Evolutionary conservation across 768 basidiomycete species (phyloP).

Genomic region (Brasilioporus rufonigricans): DNA sequence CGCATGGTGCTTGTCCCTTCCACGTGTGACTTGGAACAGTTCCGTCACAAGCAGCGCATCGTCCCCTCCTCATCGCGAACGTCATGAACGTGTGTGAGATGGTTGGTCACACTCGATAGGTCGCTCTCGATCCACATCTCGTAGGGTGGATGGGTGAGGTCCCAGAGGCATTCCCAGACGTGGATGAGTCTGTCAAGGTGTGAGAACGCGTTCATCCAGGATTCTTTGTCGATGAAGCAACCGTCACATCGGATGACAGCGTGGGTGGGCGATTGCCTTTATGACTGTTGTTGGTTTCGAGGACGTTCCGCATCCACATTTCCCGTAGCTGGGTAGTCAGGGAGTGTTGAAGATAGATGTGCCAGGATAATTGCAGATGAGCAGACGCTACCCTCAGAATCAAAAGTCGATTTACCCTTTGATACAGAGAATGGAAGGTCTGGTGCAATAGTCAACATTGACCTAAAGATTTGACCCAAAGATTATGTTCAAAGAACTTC

Average conservation of each 20-base stretch:
- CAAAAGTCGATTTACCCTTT: no score
- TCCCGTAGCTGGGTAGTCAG: no score
- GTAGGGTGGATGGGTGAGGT: conserved; percentile 22
- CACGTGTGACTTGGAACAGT: conserved; percentile 27
- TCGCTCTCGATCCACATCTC: conserved; percentile 36
- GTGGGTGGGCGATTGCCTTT: conserved; percentile 12
- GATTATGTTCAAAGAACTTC: no score
- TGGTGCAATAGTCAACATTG: no score
- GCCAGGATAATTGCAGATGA: no score
- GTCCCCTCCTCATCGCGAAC: conserved; percentile 31
- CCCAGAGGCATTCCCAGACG: conserved; percentile 33
- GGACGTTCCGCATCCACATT: no score
- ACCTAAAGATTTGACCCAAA: no score
- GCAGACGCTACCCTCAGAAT: no score
- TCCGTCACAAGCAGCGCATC: conserved; percentile 32
- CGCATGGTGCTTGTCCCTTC: conserved; percentile 35
- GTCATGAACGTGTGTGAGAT: conserved; percentile 29
- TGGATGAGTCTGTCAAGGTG: conserved; percentile 24
- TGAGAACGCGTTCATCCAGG: conserved; percentile 23
- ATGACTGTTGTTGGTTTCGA: no score
- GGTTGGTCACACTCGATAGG: conserved; percentile 32
- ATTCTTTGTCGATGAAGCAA: conserved; percentile 27
- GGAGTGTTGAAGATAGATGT: no score
- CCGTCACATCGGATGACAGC: conserved; percentile 27
- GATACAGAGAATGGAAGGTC: no score